Evolutionary conservation across 495 filamentous ascomycete species (phyloP).

Genomic region (Umbilicaria muhlenbergii): DNA sequence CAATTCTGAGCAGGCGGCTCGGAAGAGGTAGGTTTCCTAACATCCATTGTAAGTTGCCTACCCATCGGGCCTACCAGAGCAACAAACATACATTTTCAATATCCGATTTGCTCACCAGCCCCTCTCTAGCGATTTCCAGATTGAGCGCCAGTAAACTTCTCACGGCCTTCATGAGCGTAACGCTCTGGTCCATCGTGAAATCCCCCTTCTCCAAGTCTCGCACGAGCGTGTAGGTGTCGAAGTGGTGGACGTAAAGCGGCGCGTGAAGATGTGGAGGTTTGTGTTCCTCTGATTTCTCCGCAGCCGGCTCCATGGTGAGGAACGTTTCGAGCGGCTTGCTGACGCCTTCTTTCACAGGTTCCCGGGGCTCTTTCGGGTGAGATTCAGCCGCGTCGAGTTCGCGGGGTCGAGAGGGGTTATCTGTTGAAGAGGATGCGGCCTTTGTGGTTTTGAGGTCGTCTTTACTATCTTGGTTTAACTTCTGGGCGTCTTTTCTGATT

Average conservation of each 20-base stretch:
- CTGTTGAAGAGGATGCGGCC: neutral
- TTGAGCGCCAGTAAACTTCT: conserved; percentile 60
- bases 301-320: conserved; percentile 33
- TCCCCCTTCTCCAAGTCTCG: conserved; percentile 53
- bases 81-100: conserved; percentile 46
- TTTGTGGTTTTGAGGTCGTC: conserved; percentile 1
- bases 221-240: conserved; percentile 83
- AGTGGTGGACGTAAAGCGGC: conserved; percentile 81
- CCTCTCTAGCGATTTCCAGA: conserved; percentile 58
- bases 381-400: conserved; percentile 16
- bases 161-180: conserved; percentile 79
- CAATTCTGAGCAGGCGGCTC: conserved; percentile 85
- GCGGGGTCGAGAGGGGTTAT: conserved; percentile 7
- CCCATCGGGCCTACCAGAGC: neutral
- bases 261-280: conserved; percentile 53
- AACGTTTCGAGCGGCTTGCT: conserved; percentile 48
- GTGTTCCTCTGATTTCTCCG: conserved; percentile 25
- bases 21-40: conserved; percentile 79
- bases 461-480: conserved; percentile 8
- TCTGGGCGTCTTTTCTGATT: conserved; percentile 7
- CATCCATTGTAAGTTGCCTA: neutral
- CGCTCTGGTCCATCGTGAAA: conserved; percentile 53
- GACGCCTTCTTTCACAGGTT: conserved; percentile 6
- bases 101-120: conserved; percentile 62
- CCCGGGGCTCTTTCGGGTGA: conserved; percentile 16